Percentiles rank a stretch among this genome's conserved stretches.
Evolutionary conservation across 768 basidiomycete species (phyloP).

Genomic region (Trametes elegans): DNA sequence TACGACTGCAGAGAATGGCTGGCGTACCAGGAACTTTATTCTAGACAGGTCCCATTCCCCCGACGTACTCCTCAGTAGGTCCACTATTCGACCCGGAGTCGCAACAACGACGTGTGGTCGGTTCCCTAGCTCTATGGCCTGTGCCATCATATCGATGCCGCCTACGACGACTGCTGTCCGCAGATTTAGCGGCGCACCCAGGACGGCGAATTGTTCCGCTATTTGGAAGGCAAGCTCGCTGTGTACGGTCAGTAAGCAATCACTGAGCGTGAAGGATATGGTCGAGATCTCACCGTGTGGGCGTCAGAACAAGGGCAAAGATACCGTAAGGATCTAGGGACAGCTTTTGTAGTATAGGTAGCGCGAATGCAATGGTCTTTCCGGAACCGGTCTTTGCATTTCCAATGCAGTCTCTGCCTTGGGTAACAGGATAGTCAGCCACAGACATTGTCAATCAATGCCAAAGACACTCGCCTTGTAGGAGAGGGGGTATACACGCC

Average conservation of each 20-base stretch:
- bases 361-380: constrained; percentile 95
- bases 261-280: not conserved
- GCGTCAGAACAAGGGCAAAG: constrained; percentile 90
- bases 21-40: constrained; percentile 77
- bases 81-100: constrained; percentile 93
- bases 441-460: not conserved
- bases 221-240: constrained; percentile 98
- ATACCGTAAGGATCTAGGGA: constrained; percentile 92
- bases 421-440: constrained; percentile 13
- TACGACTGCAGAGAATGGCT: not conserved
- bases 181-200: constrained; percentile 79
- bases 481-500: constrained; percentile 85
- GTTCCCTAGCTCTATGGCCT: constrained; percentile 81
- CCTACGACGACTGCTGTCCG: constrained; percentile 90
- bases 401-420: constrained; percentile 95
- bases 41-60: constrained; percentile 82
- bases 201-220: constrained; percentile 90
- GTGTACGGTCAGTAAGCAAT: no score
- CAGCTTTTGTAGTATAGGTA: constrained; percentile 90
- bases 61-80: constrained; percentile 76
- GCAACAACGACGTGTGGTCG: constrained; percentile 94
- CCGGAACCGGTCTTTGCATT: constrained; percentile 98
- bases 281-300: constrained; percentile 88
- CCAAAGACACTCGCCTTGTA: constrained; percentile 56
- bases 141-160: constrained; percentile 97